A percentile compares a stretch with the other conserved stretches of the same genome.
These are phyloP conservation scores for Colletotrichum falcatum DNA, from an alignment of 2,329 filamentous ascomycete genomes.

Conservation along the genomic window DNA sequence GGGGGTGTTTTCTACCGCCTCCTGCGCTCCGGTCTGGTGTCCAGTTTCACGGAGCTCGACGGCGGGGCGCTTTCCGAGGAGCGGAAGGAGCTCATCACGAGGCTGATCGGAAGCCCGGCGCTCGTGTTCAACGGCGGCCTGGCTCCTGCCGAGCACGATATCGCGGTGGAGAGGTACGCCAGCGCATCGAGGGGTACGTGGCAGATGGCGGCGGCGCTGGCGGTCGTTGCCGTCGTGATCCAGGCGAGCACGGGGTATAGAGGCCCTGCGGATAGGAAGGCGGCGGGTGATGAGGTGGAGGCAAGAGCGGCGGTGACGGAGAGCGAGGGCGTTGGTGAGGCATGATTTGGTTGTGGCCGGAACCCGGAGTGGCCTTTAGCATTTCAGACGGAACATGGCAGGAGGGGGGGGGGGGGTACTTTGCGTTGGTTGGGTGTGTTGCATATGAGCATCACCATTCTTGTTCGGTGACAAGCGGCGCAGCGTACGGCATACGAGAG, in stretches of 20 bases:
- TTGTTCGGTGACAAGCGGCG: neutral
- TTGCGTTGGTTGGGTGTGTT: neutral
- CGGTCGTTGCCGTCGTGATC: conserved; percentile 57
- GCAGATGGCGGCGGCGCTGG: conserved; percentile 58
- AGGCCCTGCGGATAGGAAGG: conserved; percentile 55
- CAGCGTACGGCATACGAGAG: neutral
- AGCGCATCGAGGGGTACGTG: conserved; percentile 60
- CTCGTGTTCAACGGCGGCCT: conserved; percentile 60
- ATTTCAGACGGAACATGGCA: neutral
- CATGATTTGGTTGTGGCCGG: conserved; percentile 26
- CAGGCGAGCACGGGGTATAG: conserved; percentile 66
- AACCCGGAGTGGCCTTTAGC: too few relatives aligned
- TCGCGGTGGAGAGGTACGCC: conserved; percentile 63
- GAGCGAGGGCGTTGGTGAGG: conserved; percentile 50
- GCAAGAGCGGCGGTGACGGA: conserved; percentile 45
- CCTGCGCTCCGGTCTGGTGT: conserved; percentile 65
- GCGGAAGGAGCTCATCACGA: conserved; percentile 56
- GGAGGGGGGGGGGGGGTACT: too few relatives aligned
- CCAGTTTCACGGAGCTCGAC: conserved; percentile 66
- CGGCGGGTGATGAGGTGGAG: conserved; percentile 49
- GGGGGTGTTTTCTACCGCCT: conserved; percentile 79
- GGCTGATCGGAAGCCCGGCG: conserved; percentile 63
- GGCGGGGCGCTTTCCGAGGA: conserved; percentile 49
- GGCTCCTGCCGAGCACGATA: conserved; percentile 53
- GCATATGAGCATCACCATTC: neutral